A percentile compares a stretch with the other conserved stretches of the same genome.
Conservation (phyloP, 192 early-diverging fungal genomes). For the Dissophora ornata region DNA sequence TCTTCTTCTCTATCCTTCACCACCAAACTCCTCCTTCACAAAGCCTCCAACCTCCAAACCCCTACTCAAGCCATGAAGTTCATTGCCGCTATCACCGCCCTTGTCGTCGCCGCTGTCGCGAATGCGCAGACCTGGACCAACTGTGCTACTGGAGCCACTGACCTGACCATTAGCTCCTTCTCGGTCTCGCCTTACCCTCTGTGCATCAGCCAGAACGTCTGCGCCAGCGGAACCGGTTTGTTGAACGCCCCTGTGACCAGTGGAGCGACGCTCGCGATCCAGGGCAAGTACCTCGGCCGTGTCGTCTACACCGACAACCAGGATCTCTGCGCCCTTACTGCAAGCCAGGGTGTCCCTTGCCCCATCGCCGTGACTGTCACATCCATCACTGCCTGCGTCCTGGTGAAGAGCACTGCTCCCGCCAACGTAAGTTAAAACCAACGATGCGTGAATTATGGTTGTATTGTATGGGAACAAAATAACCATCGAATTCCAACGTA, state of each 20-base stretch:
- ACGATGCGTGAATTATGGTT: no score
- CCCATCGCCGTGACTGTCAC: constrained; percentile 24
- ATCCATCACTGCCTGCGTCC: constrained; percentile 28
- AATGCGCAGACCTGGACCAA: neutral
- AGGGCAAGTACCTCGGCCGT: constrained; percentile 13
- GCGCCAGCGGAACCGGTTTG: constrained; percentile 13
- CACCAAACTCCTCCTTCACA: no score
- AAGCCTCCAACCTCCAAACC: no score
- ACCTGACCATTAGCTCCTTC: constrained; percentile 18
- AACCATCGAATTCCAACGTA: no score
- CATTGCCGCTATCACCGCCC: constrained; percentile 20
- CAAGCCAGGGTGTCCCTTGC: constrained; percentile 11
- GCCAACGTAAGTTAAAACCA: constrained; percentile 23
- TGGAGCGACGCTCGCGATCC: constrained; percentile 10
- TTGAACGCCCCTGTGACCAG: constrained; percentile 12
- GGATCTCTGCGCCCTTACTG: constrained; percentile 16
- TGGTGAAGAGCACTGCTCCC: constrained; percentile 31
- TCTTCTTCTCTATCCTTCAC: no score
- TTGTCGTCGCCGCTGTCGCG: constrained; percentile 12
- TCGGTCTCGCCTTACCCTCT: constrained; percentile 20
- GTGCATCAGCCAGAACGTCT: constrained; percentile 18
- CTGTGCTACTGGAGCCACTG: constrained; percentile 18
- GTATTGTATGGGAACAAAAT: no score
- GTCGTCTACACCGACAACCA: constrained; percentile 33
- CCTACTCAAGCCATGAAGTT: no score